These are phyloP conservation scores for Vicia villosa DNA, from an alignment of 306 rosid species.

Conservation along the genomic window DNA sequence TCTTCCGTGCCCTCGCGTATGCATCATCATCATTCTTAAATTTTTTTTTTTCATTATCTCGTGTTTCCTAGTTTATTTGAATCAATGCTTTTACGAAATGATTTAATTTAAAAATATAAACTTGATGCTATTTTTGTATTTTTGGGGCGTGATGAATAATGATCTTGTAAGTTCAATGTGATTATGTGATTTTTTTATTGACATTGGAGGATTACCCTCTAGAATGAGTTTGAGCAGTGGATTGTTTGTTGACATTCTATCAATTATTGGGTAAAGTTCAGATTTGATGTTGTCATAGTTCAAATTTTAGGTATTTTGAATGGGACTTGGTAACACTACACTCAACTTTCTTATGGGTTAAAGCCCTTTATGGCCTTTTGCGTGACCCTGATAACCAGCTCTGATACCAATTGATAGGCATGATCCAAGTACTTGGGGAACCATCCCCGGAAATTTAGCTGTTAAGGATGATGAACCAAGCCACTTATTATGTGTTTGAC, in stretches of 20 bases:
- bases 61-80: not conserved
- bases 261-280: not conserved
- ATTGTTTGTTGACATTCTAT: not conserved
- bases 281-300: slow-evolving; percentile 1
- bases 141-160: slow-evolving; percentile 1
- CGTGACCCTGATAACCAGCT: not conserved
- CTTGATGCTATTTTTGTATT: slow-evolving; percentile 10
- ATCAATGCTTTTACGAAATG: not conserved
- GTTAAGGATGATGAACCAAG: not conserved
- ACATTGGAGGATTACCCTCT: not conserved
- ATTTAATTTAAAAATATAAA: not conserved
- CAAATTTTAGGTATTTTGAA: not conserved
- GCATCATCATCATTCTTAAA: slow-evolving; percentile 29
- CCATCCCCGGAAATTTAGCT: not conserved
- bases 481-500: not conserved
- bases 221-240: not conserved
- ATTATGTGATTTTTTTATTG: slow-evolving; percentile 28
- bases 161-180: not conserved
- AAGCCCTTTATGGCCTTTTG: not conserved
- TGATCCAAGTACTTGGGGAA: not conserved
- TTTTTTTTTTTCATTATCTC: not conserved
- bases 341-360: not conserved
- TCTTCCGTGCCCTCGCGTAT: slow-evolving; percentile 90
- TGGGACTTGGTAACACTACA: not conserved
- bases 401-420: not conserved